Percentiles rank a stretch among this genome's conserved stretches.
phyloP scores from a whole-genome alignment of 805 yeast genomes.

The Monosporozyma aquatica region DNA sequence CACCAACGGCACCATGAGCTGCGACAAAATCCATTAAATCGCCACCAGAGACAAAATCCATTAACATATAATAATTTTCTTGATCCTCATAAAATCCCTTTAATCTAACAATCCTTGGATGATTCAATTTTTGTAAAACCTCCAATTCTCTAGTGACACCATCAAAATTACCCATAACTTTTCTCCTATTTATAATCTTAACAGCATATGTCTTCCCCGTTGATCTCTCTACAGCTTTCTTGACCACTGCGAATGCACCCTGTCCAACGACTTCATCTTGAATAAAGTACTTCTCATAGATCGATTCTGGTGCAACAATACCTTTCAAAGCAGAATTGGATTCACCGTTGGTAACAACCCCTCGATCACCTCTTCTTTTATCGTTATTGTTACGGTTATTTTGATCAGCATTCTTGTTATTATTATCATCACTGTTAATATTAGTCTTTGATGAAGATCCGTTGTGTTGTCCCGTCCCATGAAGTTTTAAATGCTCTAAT shows the following conservation, averaged over 20 bases:
- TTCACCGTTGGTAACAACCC: no score
- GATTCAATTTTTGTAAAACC: constrained; percentile 66
- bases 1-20: constrained; percentile 84
- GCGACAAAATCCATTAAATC: constrained; percentile 97
- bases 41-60: constrained; percentile 96
- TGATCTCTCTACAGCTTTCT: constrained; percentile 76
- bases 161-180: constrained; percentile 65
- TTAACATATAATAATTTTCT: constrained; percentile 73
- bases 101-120: constrained; percentile 75
- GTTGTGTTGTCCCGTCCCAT: background rate
- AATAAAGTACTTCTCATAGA: constrained; percentile 62
- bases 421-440: background rate
- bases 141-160: constrained; percentile 84
- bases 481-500: constrained; percentile 15
- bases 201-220: constrained; percentile 86
- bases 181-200: constrained; percentile 76
- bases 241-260: constrained; percentile 97
- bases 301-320: constrained; percentile 12
- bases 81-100: constrained; percentile 80
- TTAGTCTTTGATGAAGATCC: background rate
- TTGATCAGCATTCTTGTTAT: background rate
- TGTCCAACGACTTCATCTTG: constrained; percentile 84
- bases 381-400: background rate
- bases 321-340: background rate
- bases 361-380: background rate